These are phyloP conservation scores for Fusarium sterilihyphosum DNA, from an alignment of 2,329 filamentous ascomycete genomes.

Conservation along the genomic window DNA sequence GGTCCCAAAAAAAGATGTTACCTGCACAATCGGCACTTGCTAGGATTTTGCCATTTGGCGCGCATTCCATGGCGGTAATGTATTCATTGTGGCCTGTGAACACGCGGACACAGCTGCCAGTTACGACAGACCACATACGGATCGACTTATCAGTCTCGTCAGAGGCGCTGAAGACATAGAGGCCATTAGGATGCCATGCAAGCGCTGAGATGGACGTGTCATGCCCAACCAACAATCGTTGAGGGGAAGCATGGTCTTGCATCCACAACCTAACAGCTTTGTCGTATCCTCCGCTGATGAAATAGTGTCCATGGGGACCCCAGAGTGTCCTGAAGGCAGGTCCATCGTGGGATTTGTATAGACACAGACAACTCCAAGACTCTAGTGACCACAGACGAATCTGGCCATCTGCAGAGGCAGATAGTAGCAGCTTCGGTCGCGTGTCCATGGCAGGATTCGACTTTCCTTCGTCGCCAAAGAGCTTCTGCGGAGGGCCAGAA, in stretches of 20 bases:
- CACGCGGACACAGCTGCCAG: conserved; percentile 86
- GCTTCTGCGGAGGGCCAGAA: conserved; percentile 59
- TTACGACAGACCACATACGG: conserved; percentile 95
- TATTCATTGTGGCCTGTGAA: conserved; percentile 93
- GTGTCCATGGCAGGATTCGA: conserved; percentile 58
- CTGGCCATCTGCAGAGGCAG: conserved; percentile 86
- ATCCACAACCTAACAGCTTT: conserved; percentile 91
- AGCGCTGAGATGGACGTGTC: conserved; percentile 91
- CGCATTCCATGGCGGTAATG: conserved; percentile 85
- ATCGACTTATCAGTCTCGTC: conserved; percentile 88
- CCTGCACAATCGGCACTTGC: conserved; percentile 90
- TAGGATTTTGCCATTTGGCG: conserved; percentile 88
- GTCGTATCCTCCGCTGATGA: conserved; percentile 86
- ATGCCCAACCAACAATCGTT: conserved; percentile 90
- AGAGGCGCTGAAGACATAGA: conserved; percentile 92
- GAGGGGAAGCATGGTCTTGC: conserved; percentile 89
- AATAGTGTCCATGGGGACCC: conserved; percentile 96
- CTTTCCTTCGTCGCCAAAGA: conserved; percentile 62
- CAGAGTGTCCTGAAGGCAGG: conserved; percentile 90
- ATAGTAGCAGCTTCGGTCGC: conserved; percentile 80
- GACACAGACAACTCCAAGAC: conserved; percentile 88
- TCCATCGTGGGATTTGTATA: conserved; percentile 92
- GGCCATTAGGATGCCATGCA: conserved; percentile 94
- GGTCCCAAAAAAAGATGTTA: conserved; percentile 93
- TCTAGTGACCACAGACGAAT: conserved; percentile 94